Evolutionary conservation across 2,329 filamentous ascomycete species (phyloP).

Genomic region (Tolypocladium sp.): DNA sequence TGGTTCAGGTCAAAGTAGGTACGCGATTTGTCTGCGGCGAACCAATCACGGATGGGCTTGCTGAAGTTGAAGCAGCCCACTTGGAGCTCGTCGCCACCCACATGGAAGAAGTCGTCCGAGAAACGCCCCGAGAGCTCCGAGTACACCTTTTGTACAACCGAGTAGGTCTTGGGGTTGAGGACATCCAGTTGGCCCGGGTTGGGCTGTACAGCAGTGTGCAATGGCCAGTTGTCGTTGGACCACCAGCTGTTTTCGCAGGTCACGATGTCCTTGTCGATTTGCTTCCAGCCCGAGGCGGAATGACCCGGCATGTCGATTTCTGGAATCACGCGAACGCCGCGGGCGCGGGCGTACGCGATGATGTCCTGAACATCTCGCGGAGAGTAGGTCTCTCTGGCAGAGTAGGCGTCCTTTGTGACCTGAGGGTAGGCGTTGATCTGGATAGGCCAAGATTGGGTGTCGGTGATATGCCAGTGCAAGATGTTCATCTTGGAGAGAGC

Average conservation of each 20-base stretch:
- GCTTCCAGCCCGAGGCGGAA: conserved; percentile 43
- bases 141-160: conserved; percentile 44
- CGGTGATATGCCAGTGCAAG: conserved; percentile 47
- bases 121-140: conserved; percentile 40
- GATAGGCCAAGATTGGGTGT: conserved; percentile 46
- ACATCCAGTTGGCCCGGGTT: conserved; percentile 48
- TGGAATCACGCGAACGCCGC: conserved; percentile 45
- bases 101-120: conserved; percentile 43
- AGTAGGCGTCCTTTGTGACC: conserved; percentile 46
- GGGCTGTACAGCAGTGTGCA: conserved; percentile 43
- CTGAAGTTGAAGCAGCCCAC: conserved; percentile 47
- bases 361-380: conserved; percentile 31
- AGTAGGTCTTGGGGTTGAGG: conserved; percentile 45
- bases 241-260: conserved; percentile 49
- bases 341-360: conserved; percentile 39
- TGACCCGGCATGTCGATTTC: conserved; percentile 51
- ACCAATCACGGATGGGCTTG: conserved; percentile 36
- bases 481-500: conserved; percentile 47
- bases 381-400: conserved; percentile 34
- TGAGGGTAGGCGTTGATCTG: conserved; percentile 38
- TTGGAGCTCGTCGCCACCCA: conserved; percentile 47
- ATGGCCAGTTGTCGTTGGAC: conserved; percentile 46
- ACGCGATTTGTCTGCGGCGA: conserved; percentile 32
- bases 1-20: conserved; percentile 41
- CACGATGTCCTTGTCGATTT: conserved; percentile 42